These are phyloP conservation scores for Penicillium vulpinum DNA, from an alignment of 2,329 filamentous ascomycete genomes.

Conservation along the genomic window DNA sequence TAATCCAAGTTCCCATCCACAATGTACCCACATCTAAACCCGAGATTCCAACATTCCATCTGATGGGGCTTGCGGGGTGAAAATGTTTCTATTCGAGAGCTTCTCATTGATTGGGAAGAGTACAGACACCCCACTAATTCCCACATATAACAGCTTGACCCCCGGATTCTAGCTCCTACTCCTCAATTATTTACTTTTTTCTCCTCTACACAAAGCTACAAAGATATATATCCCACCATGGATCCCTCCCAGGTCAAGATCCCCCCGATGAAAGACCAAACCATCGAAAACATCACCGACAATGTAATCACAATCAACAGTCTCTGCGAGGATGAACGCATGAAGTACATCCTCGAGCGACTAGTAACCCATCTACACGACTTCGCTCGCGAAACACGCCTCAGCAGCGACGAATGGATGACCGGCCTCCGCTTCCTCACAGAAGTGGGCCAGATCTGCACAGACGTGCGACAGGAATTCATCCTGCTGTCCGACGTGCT, in stretches of 20 bases:
- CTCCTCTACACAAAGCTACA: background rate
- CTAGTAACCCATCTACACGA: slow-evolving; percentile 78
- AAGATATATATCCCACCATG: slow-evolving; percentile 30
- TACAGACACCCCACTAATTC: background rate
- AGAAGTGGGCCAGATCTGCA: slow-evolving; percentile 70
- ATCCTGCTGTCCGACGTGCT: slow-evolving; percentile 80
- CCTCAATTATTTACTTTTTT: background rate
- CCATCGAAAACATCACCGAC: slow-evolving; percentile 76
- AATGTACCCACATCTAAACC: too few relatives aligned
- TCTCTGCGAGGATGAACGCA: slow-evolving; percentile 62
- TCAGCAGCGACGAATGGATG: slow-evolving; percentile 79
- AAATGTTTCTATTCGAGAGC: background rate
- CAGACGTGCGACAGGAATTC: slow-evolving; percentile 75
- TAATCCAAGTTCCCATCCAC: too few relatives aligned
- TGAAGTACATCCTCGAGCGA: slow-evolving; percentile 71
- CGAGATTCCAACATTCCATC: too few relatives aligned
- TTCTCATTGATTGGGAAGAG: too few relatives aligned
- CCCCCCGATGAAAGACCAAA: slow-evolving; percentile 64
- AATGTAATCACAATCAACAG: slow-evolving; percentile 76
- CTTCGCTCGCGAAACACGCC: slow-evolving; percentile 74
- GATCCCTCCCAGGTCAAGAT: slow-evolving; percentile 45
- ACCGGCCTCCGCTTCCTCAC: slow-evolving; percentile 70
- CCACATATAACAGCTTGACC: background rate
- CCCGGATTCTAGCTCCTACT: background rate
- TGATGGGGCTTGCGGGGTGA: slow-evolving; percentile 2